Percentiles rank a stretch among this genome's conserved stretches.
These are phyloP conservation scores for Kingdonia uniflora DNA, from an alignment of 164 flowering plant genomes.

Conservation along the genomic window DNA sequence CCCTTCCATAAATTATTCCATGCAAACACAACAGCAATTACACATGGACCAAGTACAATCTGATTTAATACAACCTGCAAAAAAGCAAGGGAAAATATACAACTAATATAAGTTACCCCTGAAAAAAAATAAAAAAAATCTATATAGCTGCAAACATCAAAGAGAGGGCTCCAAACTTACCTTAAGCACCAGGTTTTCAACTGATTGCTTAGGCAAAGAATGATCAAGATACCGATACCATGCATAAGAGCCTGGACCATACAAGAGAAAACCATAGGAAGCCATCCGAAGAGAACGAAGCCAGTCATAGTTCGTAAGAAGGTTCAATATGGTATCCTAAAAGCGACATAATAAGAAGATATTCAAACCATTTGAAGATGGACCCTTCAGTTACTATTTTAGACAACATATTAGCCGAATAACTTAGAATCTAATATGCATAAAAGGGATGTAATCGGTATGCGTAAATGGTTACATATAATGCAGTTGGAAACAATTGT, in stretches of 20 bases:
- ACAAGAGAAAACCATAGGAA: constrained; percentile 83
- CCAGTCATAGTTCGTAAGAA: constrained; percentile 65
- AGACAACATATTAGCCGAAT: neutral
- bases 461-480: no score
- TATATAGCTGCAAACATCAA: no score
- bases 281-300: constrained; percentile 78
- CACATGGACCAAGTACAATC: constrained; percentile 77
- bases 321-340: constrained; percentile 30
- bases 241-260: constrained; percentile 97
- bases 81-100: constrained; percentile 1
- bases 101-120: no score
- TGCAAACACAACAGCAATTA: constrained; percentile 89
- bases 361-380: no score
- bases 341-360: neutral
- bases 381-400: neutral
- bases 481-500: no score
- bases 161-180: constrained; percentile 19
- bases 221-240: constrained; percentile 85
- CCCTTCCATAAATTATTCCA: constrained; percentile 92
- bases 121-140: no score
- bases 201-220: constrained; percentile 49
- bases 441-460: no score
- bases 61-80: constrained; percentile 79
- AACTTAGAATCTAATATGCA: no score
- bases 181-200: constrained; percentile 55